A percentile compares a stretch with the other conserved stretches of the same genome.
phyloP scores from a whole-genome alignment of 2,329 filamentous ascomycete species.

The Ophiostoma tasmaniense region DNA sequence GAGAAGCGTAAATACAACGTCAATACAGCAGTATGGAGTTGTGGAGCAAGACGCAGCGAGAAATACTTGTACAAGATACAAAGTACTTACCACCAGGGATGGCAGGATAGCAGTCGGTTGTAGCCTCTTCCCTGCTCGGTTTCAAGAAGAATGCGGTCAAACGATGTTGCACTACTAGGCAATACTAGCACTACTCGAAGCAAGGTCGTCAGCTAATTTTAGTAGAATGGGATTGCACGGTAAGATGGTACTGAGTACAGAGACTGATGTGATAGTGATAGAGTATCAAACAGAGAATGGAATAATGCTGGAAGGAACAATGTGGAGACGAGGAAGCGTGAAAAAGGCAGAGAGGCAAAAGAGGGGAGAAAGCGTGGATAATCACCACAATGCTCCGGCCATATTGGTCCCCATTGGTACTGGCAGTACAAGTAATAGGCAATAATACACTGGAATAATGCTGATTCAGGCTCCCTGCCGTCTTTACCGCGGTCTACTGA shows the following conservation, averaged over 20 bases:
- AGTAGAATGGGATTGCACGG: too few relatives aligned
- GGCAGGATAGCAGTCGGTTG: neutral
- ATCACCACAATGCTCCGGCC: neutral
- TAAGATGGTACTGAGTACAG: too few relatives aligned
- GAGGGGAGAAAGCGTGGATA: neutral
- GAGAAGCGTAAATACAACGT: constrained; percentile 1
- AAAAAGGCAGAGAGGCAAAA: neutral
- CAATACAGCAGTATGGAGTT: neutral
- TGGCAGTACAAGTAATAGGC: neutral
- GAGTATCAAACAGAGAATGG: neutral
- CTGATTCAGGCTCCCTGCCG: neutral
- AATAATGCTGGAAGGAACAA: neutral
- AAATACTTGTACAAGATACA: neutral
- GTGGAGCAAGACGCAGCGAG: neutral
- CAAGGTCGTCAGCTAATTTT: neutral
- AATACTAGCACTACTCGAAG: neutral
- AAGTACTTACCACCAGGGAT: neutral
- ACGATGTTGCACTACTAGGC: neutral
- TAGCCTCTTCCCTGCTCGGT: neutral
- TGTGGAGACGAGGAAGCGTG: neutral
- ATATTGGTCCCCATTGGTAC: neutral
- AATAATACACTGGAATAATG: neutral
- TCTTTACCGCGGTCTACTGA: neutral
- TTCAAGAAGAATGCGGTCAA: constrained; percentile 2
- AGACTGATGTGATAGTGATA: neutral